Percentiles rank a stretch among this genome's conserved stretches.
These are phyloP conservation scores for Leccinum uliginosum DNA, from an alignment of 768 basidiomycete species.

Conservation along the genomic window DNA sequence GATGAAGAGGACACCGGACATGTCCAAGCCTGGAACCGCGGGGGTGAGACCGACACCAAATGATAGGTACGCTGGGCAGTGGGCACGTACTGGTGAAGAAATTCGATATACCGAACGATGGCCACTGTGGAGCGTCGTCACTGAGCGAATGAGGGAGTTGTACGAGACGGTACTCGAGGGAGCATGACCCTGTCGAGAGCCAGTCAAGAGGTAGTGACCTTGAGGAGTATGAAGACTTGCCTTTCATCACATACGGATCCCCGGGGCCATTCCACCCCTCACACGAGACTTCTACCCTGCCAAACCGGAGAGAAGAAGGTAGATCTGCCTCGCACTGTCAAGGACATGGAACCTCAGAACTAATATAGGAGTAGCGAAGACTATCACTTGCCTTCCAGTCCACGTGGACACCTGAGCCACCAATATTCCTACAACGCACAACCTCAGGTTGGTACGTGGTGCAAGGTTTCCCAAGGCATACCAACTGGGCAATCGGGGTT, in stretches of 20 bases:
- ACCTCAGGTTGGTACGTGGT: slow-evolving; percentile 74
- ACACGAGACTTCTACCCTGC: slow-evolving; percentile 80
- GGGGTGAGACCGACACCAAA: background rate
- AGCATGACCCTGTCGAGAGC: slow-evolving; percentile 67
- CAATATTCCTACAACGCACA: slow-evolving; percentile 78
- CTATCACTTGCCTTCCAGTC: slow-evolving; percentile 77
- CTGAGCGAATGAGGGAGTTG: slow-evolving; percentile 47
- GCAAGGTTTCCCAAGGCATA: slow-evolving; percentile 78
- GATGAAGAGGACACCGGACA: slow-evolving; percentile 48
- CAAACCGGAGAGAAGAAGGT: slow-evolving; percentile 77
- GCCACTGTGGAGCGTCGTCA: slow-evolving; percentile 13
- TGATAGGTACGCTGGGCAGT: background rate
- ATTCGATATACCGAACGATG: slow-evolving; percentile 7
- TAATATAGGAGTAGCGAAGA: slow-evolving; percentile 1
- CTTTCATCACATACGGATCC: slow-evolving; percentile 82
- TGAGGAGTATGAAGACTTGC: slow-evolving; percentile 34
- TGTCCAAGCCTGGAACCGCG: slow-evolving; percentile 39
- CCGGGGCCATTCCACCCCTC: slow-evolving; percentile 87
- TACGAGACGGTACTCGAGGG: slow-evolving; percentile 77
- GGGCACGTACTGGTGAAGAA: slow-evolving; percentile 22
- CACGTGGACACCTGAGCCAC: slow-evolving; percentile 72
- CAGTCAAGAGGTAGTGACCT: background rate
- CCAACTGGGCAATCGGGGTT: slow-evolving; percentile 69
- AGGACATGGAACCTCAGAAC: slow-evolving; percentile 6
- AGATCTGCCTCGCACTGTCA: slow-evolving; percentile 87